Evolutionary conservation across 352 stramenopile genomes (phyloP).

Genomic region (Globisporangium rhizosaccharum): DNA sequence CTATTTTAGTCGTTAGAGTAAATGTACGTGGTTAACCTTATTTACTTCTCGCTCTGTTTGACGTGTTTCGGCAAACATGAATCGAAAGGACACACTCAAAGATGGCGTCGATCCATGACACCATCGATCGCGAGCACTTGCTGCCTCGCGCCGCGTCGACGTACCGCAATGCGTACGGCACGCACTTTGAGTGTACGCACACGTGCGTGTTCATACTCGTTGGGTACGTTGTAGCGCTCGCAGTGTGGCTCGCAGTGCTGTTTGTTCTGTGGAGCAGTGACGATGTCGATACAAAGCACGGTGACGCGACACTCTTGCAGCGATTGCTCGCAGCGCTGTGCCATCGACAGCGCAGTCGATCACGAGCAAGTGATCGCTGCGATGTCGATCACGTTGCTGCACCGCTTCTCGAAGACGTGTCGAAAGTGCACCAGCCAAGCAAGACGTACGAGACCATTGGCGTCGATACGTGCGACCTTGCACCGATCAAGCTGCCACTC

Average conservation of each 20-base stretch:
- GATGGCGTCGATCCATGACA: not conserved
- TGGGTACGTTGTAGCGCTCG: constrained; percentile 26
- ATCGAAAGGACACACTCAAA: not conserved
- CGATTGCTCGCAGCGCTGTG: not conserved
- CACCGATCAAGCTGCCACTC: not conserved
- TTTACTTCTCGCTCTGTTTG: too few relatives aligned
- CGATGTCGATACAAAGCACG: not conserved
- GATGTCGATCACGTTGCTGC: too few relatives aligned
- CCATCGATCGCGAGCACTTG: constrained; percentile 2
- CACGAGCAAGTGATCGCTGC: too few relatives aligned
- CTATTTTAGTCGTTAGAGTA: too few relatives aligned
- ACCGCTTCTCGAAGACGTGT: not conserved
- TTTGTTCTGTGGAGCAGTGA: constrained; percentile 26
- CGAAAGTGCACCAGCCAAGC: not conserved
- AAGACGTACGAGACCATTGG: constrained; percentile 53
- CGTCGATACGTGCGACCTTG: constrained; percentile 30
- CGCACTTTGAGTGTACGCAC: constrained; percentile 39
- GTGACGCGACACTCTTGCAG: not conserved
- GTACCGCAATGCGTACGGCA: constrained; percentile 58
- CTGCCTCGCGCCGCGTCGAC: constrained; percentile 20
- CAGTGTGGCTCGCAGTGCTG: constrained; percentile 31
- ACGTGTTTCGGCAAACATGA: too few relatives aligned
- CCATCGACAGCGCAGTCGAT: too few relatives aligned
- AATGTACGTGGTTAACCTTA: too few relatives aligned
- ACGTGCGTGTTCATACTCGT: constrained; percentile 40